A percentile compares a stretch with the other conserved stretches of the same genome.
Evolutionary conservation across 441 rosid genomes (phyloP).

Genomic region (Croton laevigatus): DNA sequence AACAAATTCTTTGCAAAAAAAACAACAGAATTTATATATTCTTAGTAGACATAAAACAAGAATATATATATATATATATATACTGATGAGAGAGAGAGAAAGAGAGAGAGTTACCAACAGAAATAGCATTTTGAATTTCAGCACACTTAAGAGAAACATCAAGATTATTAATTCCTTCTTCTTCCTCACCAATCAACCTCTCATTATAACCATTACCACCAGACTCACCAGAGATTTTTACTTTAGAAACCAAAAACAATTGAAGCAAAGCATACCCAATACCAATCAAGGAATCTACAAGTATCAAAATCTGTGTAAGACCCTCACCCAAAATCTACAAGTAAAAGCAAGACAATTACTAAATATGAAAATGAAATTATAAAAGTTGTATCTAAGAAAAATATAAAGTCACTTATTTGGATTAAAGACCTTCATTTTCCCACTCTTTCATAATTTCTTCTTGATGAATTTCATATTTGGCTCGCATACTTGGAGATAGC

Average conservation of each 20-base stretch:
- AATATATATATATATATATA: background rate
- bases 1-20: background rate
- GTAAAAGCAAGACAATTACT: too few relatives aligned
- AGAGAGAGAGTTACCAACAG: constrained; percentile 47
- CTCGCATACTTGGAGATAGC: too few relatives aligned
- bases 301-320: constrained; percentile 55
- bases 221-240: constrained; percentile 39
- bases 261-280: constrained; percentile 64
- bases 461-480: too few relatives aligned
- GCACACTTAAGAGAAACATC: constrained; percentile 65
- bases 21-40: too few relatives aligned
- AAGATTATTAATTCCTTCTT: constrained; percentile 63
- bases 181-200: constrained; percentile 72
- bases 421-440: too few relatives aligned
- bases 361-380: too few relatives aligned
- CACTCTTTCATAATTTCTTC: too few relatives aligned
- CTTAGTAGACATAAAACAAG: too few relatives aligned
- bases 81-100: background rate
- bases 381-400: too few relatives aligned
- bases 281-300: constrained; percentile 63
- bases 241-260: constrained; percentile 62
- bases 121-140: constrained; percentile 80
- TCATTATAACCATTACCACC: constrained; percentile 43
- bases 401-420: too few relatives aligned
- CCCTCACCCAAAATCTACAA: constrained; percentile 59